These are phyloP conservation scores for Linaria vulgaris DNA, from an alignment of 257 asterid species.

Conservation along the genomic window DNA sequence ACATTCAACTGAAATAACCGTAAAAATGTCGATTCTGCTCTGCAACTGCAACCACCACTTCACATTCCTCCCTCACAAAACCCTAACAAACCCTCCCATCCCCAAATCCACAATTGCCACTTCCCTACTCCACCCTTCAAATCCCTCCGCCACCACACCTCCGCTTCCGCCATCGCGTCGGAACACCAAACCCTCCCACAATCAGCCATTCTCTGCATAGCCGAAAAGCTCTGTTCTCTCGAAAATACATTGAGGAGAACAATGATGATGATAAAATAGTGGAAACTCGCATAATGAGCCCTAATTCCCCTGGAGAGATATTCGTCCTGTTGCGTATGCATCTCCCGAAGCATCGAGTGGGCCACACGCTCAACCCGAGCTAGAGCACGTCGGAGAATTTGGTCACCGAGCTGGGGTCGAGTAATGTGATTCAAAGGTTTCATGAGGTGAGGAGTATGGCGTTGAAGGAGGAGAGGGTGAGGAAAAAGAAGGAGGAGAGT, in stretches of 20 bases:
- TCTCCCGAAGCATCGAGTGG: constrained; percentile 76
- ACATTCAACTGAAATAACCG: too few relatives aligned
- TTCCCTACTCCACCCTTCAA: constrained; percentile 27
- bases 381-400: constrained; percentile 95
- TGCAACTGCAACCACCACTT: constrained; percentile 42
- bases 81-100: too few relatives aligned
- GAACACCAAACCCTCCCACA: constrained; percentile 48
- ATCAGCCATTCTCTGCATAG: constrained; percentile 75
- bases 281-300: constrained; percentile 19
- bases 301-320: constrained; percentile 73
- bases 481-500: constrained; percentile 39
- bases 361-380: constrained; percentile 90
- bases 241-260: constrained; percentile 76
- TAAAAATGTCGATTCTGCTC: constrained; percentile 38
- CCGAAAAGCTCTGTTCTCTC: constrained; percentile 87
- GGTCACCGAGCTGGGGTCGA: constrained; percentile 73
- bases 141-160: constrained; percentile 36
- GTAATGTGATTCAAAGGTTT: constrained; percentile 65
- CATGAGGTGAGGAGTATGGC: constrained; percentile 61
- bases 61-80: constrained; percentile 41
- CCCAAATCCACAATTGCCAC: constrained; percentile 20
- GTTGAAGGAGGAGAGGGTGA: constrained; percentile 64
- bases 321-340: constrained; percentile 71
- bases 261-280: constrained; percentile 32
- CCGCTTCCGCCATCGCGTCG: constrained; percentile 25